Percentiles rank a stretch among this genome's conserved stretches.
phyloP scores from a whole-genome alignment of 768 basidiomycete species.

The Galerina marginata region DNA sequence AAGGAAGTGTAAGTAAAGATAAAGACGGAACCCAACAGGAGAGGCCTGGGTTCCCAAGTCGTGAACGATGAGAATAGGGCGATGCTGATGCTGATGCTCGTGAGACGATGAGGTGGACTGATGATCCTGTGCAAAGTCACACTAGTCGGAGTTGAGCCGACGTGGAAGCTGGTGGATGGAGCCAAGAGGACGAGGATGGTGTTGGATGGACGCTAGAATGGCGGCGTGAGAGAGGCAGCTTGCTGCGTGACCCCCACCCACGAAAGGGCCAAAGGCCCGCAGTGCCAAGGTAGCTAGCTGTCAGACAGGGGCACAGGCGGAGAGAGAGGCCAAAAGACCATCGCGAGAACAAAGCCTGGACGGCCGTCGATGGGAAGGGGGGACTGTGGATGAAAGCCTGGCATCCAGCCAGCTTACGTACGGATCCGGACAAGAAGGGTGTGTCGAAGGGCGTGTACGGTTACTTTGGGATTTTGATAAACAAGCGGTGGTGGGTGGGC shows the following conservation, averaged over 20 bases:
- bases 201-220: background rate
- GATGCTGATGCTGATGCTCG: constrained; percentile 8
- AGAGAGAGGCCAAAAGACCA: constrained; percentile 4
- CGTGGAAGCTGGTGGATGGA: background rate
- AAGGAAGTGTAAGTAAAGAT: constrained; percentile 6
- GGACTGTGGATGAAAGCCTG: background rate
- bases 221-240: constrained; percentile 4
- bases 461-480: constrained; percentile 5
- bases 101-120: constrained; percentile 6
- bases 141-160: constrained; percentile 2
- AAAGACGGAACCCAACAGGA: background rate
- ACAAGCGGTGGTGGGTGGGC: background rate
- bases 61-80: background rate
- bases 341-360: constrained; percentile 16
- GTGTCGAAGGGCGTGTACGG: constrained; percentile 7
- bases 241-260: background rate
- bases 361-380: constrained; percentile 4
- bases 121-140: constrained; percentile 3
- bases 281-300: constrained; percentile 7
- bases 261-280: background rate
- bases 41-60: background rate
- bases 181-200: background rate
- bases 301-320: constrained; percentile 5
- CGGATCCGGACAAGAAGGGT: constrained; percentile 17
- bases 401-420: constrained; percentile 17